Conservation (phyloP, 176 grass and related monocot species). For the Aechmea fasciata region DNA sequence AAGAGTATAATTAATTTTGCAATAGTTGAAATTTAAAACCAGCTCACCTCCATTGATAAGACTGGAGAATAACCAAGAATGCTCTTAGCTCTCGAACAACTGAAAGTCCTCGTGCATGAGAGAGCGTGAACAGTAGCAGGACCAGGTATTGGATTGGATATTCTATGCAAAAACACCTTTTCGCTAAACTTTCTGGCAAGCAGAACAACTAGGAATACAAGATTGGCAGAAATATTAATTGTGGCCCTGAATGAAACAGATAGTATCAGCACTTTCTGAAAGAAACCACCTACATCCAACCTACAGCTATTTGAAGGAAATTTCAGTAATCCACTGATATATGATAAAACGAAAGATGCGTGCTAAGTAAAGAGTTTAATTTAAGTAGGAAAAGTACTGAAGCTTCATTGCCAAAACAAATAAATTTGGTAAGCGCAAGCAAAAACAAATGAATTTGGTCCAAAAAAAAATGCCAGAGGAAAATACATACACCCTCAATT, state of each 20-base stretch:
- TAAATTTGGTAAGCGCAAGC: too few species aligned
- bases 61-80: conserved; percentile 63
- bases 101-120: conserved; percentile 70
- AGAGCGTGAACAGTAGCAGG: conserved; percentile 42
- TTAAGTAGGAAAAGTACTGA: too few species aligned
- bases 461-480: too few species aligned
- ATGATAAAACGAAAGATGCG: background rate
- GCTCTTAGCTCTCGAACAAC: conserved; percentile 62
- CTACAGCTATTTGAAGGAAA: background rate
- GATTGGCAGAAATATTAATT: conserved; percentile 66
- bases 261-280: conserved; percentile 16
- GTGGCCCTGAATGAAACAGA: conserved; percentile 50
- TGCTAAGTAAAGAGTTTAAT: too few species aligned
- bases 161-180: conserved; percentile 36
- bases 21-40: conserved; percentile 7
- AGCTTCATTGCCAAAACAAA: too few species aligned
- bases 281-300: conserved; percentile 1
- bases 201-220: conserved; percentile 25
- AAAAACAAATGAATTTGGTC: too few species aligned
- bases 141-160: conserved; percentile 34
- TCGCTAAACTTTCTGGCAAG: conserved; percentile 31
- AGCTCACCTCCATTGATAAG: conserved; percentile 67
- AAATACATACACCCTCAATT: background rate
- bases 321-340: background rate
- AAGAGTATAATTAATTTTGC: conserved; percentile 13